A percentile compares a stretch with the other conserved stretches of the same genome.
Evolutionary conservation across 306 rosid species (phyloP).

Genomic region (Hippophae rhamnoides): DNA sequence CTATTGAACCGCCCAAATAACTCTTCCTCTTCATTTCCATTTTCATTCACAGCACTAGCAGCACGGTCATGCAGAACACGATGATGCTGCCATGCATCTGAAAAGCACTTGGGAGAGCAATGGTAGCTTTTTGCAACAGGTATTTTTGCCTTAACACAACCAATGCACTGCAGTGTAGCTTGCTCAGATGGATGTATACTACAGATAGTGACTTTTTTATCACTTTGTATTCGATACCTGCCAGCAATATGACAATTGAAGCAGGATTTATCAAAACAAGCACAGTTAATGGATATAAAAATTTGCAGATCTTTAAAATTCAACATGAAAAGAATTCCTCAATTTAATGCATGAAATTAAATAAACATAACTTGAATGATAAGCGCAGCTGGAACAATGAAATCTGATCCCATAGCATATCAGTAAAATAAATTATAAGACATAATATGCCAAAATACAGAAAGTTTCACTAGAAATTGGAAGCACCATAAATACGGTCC

Average conservation of each 20-base stretch:
- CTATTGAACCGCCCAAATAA: constrained; percentile 68
- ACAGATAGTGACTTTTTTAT: constrained; percentile 75
- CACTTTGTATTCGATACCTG: constrained; percentile 96
- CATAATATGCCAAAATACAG: too few relatives aligned
- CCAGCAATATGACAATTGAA: constrained; percentile 14
- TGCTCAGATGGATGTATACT: constrained; percentile 92
- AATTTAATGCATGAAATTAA: background rate
- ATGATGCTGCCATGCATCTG: constrained; percentile 98
- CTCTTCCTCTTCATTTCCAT: constrained; percentile 85
- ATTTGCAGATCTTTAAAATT: background rate
- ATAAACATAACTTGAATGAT: too few relatives aligned
- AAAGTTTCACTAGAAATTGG: too few relatives aligned
- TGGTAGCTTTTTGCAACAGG: constrained; percentile 86
- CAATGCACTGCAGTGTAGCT: constrained; percentile 87
- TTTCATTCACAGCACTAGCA: constrained; percentile 79
- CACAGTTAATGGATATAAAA: background rate
- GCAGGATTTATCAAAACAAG: constrained; percentile 14
- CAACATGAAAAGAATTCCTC: too few relatives aligned
- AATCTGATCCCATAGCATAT: too few relatives aligned
- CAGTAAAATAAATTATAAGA: too few relatives aligned
- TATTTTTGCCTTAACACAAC: constrained; percentile 73
- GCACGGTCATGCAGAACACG: constrained; percentile 95
- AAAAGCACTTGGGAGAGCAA: constrained; percentile 84
- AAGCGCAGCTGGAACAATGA: too few relatives aligned
- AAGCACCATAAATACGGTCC: too few relatives aligned